Base-by-base conservation (phyloP, 192 early-diverging fungal genomes). In the Umbelopsis isabellina region DNA sequence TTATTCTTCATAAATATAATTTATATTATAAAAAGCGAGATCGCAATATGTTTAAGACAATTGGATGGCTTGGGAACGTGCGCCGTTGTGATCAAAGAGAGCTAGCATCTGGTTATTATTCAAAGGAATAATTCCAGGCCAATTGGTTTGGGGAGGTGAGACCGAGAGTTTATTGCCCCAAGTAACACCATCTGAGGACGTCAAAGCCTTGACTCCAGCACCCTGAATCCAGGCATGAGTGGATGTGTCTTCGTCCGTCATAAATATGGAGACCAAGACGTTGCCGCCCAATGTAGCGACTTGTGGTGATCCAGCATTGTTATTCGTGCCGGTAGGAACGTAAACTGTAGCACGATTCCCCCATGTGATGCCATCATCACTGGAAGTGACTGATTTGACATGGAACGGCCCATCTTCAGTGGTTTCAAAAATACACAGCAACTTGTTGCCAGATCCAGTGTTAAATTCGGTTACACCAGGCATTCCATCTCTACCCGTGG, bases 241-340 rank as follows among this genome's bases (percentile, higher is more conserved):
- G 1, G 58, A 64, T 15, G 23, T 8, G 37, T 64, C 58, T 44
- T 64, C 58, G n/a, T 64, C 58, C 25, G 58, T 64, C 58, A 64
- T 64, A 2, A 64, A 64, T 8, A 64, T 64, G 2, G 58, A 21
- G 4, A 64, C 58, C 58, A 64, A 5, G 4, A 37, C 58, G 25
- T 64, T 64, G 8, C 25, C 25, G n/a, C n/a, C 49, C 12, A 64
- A 13, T 1, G 58, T 64, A 44, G 58, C 37, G 1, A 64, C 58
- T 64, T 44, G 33, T 3, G 58, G 58, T 27, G 58, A 33, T 1
- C 58, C 58, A 64, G 58, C 58, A 35, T 64, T 64, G 58, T 64
- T 64, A n/a, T 33, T 64, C 0, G 33, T 64, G 10, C 58, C 58
- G 1, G 21, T 23, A 4, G 58, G 33, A 25, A 44, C 13, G n/a